Percentiles rank a stretch among this genome's conserved stretches.
These are phyloP conservation scores for Ascochyta koolunga DNA, from an alignment of 2,329 filamentous ascomycete genomes.

Conservation along the genomic window DNA sequence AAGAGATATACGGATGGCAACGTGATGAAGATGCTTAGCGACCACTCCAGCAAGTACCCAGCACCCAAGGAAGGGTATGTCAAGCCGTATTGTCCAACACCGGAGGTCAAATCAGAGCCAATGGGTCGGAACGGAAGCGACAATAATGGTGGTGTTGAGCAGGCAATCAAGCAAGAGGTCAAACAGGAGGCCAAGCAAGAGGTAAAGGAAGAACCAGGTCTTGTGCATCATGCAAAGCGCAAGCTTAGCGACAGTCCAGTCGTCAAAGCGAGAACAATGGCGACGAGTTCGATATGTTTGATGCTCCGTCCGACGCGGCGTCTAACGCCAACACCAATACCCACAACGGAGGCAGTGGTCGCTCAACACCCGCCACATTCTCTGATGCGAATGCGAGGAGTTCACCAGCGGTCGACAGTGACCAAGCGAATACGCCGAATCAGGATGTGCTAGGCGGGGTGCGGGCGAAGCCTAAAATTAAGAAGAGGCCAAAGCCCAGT, in stretches of 20 bases:
- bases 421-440: slow-evolving; percentile 5
- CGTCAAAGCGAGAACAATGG: slow-evolving; percentile 61
- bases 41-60: slow-evolving; percentile 55
- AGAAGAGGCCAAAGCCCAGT: slow-evolving; percentile 30
- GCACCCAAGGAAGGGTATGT: slow-evolving; percentile 36
- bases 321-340: slow-evolving; percentile 23
- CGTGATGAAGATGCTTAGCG: slow-evolving; percentile 60
- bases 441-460: slow-evolving; percentile 6
- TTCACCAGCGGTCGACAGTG: slow-evolving; percentile 19
- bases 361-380: slow-evolving; percentile 33
- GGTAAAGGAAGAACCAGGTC: slow-evolving; percentile 57
- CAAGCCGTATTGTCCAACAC: slow-evolving; percentile 26
- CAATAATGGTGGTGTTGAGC: slow-evolving; percentile 20
- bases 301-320: slow-evolving; percentile 31
- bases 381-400: slow-evolving; percentile 24
- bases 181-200: slow-evolving; percentile 29
- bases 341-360: slow-evolving; percentile 30
- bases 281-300: slow-evolving; percentile 41
- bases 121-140: slow-evolving; percentile 33
- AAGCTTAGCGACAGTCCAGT: slow-evolving; percentile 72
- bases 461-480: slow-evolving; percentile 38
- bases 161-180: slow-evolving; percentile 24
- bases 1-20: slow-evolving; percentile 77
- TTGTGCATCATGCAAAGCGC: slow-evolving; percentile 77
- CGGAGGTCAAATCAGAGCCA: slow-evolving; percentile 30